Conservation (phyloP, 2,329 filamentous ascomycete genomes). For the Neurospora crassa region DNA sequence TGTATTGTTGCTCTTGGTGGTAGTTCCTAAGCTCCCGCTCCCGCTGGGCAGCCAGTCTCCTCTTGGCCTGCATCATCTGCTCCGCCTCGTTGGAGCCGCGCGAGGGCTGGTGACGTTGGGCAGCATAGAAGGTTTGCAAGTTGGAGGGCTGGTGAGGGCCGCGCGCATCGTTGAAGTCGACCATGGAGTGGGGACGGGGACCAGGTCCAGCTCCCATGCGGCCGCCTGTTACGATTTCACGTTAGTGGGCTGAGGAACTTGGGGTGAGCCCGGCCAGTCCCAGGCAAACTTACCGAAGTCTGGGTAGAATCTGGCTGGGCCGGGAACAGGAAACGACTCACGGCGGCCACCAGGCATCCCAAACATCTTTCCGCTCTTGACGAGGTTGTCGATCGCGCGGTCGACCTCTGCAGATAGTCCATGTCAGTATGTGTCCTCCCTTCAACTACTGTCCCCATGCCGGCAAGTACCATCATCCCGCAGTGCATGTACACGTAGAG, state of each 20-base stretch:
- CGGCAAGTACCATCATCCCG: neutral
- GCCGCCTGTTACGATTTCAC: constrained; percentile 45
- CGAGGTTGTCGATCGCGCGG: constrained; percentile 85
- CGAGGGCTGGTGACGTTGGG: constrained; percentile 82
- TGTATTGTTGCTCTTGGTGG: constrained; percentile 99
- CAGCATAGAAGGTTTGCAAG: constrained; percentile 88
- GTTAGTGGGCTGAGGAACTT: constrained; percentile 16
- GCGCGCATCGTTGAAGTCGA: constrained; percentile 69
- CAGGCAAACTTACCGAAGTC: constrained; percentile 46
- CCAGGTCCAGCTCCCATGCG: constrained; percentile 54
- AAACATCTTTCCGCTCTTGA: constrained; percentile 95
- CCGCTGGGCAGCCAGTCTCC: constrained; percentile 96
- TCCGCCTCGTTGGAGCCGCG: constrained; percentile 83
- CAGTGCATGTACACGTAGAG: neutral
- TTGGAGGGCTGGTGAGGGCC: constrained; percentile 65
- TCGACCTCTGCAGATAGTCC: constrained; percentile 67
- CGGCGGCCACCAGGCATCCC: constrained; percentile 54
- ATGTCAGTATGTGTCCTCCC: constrained; percentile 8
- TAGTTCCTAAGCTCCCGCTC: constrained; percentile 99
- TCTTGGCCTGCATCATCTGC: constrained; percentile 98
- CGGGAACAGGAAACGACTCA: constrained; percentile 64
- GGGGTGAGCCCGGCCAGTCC: constrained; percentile 19
- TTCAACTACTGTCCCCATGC: neutral
- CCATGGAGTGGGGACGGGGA: constrained; percentile 73
- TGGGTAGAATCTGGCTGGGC: constrained; percentile 42